These are phyloP conservation scores for Mucor saturninus DNA, from an alignment of 371 early-diverging fungal species.

Conservation along the genomic window DNA sequence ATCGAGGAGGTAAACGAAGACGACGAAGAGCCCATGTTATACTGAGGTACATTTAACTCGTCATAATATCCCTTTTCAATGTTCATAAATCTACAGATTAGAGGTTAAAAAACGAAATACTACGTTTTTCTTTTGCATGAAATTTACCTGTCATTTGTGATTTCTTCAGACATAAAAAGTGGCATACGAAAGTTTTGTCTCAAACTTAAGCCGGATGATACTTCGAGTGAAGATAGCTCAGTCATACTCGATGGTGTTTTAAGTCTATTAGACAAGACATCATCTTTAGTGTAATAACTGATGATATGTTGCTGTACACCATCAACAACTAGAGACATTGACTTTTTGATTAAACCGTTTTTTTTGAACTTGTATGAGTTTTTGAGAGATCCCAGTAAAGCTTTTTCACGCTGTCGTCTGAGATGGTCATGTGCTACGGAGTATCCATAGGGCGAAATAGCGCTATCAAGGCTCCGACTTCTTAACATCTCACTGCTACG, in stretches of 20 bases:
- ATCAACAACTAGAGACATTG: conserved; percentile 76
- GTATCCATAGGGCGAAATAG: not conserved
- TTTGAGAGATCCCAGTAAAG: conserved; percentile 55
- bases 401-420: conserved; percentile 40
- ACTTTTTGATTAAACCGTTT: conserved; percentile 79
- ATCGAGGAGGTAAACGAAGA: no score
- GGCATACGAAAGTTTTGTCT: conserved; percentile 54
- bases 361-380: conserved; percentile 67
- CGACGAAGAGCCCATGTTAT: no score
- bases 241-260: conserved; percentile 52
- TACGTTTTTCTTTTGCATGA: no score
- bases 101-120: no score
- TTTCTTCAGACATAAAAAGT: conserved; percentile 4
- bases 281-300: conserved; percentile 80
- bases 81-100: no score
- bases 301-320: conserved; percentile 78
- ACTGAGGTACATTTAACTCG: no score
- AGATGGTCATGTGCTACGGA: conserved; percentile 12
- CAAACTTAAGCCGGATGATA: conserved; percentile 48
- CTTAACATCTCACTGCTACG: conserved; percentile 1
- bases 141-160: conserved; percentile 1
- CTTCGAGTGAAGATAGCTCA: conserved; percentile 44
- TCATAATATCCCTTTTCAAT: no score
- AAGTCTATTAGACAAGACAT: conserved; percentile 55
- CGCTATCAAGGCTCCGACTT: not conserved